A percentile compares a stretch with the other conserved stretches of the same genome.
These are phyloP conservation scores for Ustilago lituana DNA, from an alignment of 1,284 basidiomycete genomes.

Conservation along the genomic window DNA sequence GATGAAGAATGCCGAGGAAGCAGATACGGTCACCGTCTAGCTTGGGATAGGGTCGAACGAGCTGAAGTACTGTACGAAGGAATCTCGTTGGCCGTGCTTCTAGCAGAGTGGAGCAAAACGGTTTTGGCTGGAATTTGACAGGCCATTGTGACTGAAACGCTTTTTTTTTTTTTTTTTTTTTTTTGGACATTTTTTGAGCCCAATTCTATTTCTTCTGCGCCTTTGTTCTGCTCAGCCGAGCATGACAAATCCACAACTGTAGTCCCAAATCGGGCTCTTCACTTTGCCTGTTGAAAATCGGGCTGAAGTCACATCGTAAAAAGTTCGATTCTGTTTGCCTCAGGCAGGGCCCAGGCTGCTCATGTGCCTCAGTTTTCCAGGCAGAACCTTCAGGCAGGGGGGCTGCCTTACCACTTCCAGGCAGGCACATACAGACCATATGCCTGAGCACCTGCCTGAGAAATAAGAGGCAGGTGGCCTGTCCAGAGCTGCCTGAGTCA, in stretches of 20 bases:
- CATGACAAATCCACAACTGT: slow-evolving; percentile 26
- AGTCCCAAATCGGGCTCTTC: not conserved
- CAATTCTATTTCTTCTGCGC: not conserved
- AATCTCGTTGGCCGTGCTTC: too few species aligned
- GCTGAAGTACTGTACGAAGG: slow-evolving; percentile 16
- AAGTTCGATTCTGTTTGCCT: too few species aligned
- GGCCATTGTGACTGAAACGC: not conserved
- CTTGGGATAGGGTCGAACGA: not conserved
- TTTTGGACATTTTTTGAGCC: not conserved
- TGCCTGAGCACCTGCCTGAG: too few species aligned
- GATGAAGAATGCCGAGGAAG: not conserved
- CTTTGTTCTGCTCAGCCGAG: slow-evolving; percentile 19
- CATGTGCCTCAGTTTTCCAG: too few species aligned
- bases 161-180: slow-evolving; percentile 4
- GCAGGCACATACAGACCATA: too few species aligned
- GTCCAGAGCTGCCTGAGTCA: too few species aligned
- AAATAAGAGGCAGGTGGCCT: too few species aligned
- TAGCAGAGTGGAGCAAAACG: slow-evolving; percentile 8
- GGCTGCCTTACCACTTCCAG: too few species aligned
- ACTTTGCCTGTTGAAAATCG: not conserved
- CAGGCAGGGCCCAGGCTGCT: too few species aligned
- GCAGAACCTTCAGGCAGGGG: too few species aligned
- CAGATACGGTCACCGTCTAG: not conserved
- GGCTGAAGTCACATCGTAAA: slow-evolving; percentile 5
- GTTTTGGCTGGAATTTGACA: slow-evolving; percentile 1